phyloP scores from a whole-genome alignment of 148 eudicot genomes.

The Camellia sinensis region DNA sequence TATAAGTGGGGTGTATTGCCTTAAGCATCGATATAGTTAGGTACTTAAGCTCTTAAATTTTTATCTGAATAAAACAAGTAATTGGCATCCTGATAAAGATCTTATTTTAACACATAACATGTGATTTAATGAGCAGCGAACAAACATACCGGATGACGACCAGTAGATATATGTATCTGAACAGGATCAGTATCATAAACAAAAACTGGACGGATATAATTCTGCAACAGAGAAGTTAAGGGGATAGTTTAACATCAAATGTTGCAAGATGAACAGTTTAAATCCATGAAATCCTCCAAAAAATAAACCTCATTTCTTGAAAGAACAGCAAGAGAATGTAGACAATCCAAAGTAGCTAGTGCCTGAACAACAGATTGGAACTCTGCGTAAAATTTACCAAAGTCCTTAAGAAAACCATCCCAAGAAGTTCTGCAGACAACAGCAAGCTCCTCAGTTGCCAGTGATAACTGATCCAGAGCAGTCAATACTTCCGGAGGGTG shows the following conservation, averaged over 20 bases:
- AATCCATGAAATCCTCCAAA: slow-evolving; percentile 8
- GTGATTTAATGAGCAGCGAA: neutral
- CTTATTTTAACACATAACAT: neutral
- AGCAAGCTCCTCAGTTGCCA: slow-evolving; percentile 83
- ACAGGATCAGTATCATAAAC: slow-evolving; percentile 63
- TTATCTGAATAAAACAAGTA: neutral
- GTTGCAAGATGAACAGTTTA: slow-evolving; percentile 5
- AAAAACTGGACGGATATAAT: slow-evolving; percentile 78
- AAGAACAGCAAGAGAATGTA: slow-evolving; percentile 77
- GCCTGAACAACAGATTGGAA: slow-evolving; percentile 91
- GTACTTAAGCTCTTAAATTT: neutral
- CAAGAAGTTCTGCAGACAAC: slow-evolving; percentile 72
- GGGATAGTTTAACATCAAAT: neutral
- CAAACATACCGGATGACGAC: slow-evolving; percentile 86
- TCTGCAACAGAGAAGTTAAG: slow-evolving; percentile 39
- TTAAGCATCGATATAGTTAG: neutral
- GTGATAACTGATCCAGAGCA: slow-evolving; percentile 65
- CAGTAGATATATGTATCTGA: slow-evolving; percentile 65
- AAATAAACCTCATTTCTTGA: slow-evolving; percentile 68
- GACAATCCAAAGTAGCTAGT: slow-evolving; percentile 83
- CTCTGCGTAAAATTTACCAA: slow-evolving; percentile 57
- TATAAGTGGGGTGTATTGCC: neutral
- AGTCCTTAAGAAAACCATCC: slow-evolving; percentile 65
- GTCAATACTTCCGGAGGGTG: slow-evolving; percentile 86
- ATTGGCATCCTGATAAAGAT: neutral